Evolutionary conservation across 305 asterid genomes (phyloP).

Genomic region (Fraxinus platypoda): DNA sequence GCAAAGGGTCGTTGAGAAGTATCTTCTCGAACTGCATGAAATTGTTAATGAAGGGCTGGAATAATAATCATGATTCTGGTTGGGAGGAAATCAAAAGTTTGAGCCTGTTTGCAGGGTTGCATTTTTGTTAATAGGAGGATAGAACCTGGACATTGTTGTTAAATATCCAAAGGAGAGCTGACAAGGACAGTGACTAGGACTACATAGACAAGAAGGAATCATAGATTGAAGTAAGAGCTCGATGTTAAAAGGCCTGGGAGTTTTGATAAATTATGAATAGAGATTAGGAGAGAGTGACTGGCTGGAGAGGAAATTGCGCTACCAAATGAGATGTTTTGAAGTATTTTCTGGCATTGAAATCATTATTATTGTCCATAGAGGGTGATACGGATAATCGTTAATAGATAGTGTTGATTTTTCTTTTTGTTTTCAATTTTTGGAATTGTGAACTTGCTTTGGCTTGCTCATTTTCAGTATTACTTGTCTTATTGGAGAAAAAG

Average conservation of each 20-base stretch:
- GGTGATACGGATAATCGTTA: neutral
- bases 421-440: neutral
- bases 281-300: neutral
- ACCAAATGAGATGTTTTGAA: neutral
- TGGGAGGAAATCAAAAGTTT: neutral
- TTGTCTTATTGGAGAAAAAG: neutral
- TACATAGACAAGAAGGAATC: neutral
- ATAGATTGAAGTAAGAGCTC: neutral
- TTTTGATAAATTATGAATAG: neutral
- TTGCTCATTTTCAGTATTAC: neutral
- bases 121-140: neutral
- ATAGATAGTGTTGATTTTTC: neutral
- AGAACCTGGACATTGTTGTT: neutral
- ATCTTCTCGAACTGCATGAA: neutral
- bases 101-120: neutral
- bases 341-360: neutral
- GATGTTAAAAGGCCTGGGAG: neutral
- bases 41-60: neutral
- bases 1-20: neutral
- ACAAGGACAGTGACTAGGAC: neutral
- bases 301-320: neutral
- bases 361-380: neutral
- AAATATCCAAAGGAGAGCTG: neutral
- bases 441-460: neutral
- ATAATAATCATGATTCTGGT: neutral